A percentile compares a stretch with the other conserved stretches of the same genome.
These are phyloP conservation scores for Ogataea allantospora DNA, from an alignment of 805 yeast genomes.

Conservation along the genomic window DNA sequence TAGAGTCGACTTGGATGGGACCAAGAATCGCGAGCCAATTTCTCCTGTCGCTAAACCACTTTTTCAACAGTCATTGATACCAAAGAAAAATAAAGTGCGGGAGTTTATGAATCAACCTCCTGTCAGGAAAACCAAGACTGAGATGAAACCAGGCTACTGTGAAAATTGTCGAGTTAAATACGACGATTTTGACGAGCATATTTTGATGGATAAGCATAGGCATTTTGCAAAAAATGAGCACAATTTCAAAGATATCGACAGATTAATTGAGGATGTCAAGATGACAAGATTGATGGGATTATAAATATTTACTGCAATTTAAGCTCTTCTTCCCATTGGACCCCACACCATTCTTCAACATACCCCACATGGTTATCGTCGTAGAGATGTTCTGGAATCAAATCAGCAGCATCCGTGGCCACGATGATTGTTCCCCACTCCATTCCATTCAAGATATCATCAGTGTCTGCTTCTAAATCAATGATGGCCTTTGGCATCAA, in stretches of 20 bases:
- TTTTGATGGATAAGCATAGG: slow-evolving; percentile 65
- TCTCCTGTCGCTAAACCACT: slow-evolving; percentile 2
- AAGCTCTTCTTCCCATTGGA: slow-evolving; percentile 29
- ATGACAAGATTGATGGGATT: slow-evolving; percentile 26
- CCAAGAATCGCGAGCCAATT: neutral
- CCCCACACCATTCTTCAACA: slow-evolving; percentile 30
- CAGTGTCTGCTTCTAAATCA: slow-evolving; percentile 60
- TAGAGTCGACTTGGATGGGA: neutral
- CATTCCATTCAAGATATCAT: slow-evolving; percentile 70
- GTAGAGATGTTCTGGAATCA: slow-evolving; percentile 42
- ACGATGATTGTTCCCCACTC: slow-evolving; percentile 96
- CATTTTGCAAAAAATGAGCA: slow-evolving; percentile 70
- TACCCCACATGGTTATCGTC: slow-evolving; percentile 67
- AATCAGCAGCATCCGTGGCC: slow-evolving; percentile 68
- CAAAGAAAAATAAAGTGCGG: slow-evolving; percentile 4
- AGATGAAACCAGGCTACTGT: slow-evolving; percentile 70
- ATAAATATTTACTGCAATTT: slow-evolving; percentile 11
- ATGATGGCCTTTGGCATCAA: slow-evolving; percentile 91
- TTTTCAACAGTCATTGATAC: slow-evolving; percentile 6
- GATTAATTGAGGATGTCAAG: slow-evolving; percentile 51
- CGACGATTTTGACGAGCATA: slow-evolving; percentile 76
- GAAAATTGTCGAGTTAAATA: slow-evolving; percentile 89
- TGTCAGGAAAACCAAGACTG: slow-evolving; percentile 20
- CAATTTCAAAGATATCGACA: slow-evolving; percentile 78
- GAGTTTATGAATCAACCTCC: neutral